Evolutionary conservation across 805 yeast genomes (phyloP), one percentile per base, ranked within the genome.

Genomic region (Ogataea trehalophila): DNA sequence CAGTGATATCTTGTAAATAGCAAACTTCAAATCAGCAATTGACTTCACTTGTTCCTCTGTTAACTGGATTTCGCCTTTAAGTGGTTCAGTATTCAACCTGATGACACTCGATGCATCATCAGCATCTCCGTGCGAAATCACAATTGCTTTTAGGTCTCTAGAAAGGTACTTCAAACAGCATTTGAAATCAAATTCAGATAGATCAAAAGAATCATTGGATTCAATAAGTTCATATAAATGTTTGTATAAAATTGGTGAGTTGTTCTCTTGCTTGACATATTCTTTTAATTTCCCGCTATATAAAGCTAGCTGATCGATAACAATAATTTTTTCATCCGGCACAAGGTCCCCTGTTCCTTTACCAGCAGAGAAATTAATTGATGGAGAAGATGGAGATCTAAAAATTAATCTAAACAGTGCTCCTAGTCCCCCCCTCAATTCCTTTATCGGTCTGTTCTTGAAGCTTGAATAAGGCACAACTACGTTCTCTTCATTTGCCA

Each of bases 11-110:
- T 49, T 44, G 45, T 54, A 58, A 7, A 64, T 61, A 11, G 66
- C 44, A 39, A 52, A 63, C 29, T 60, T 63, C 39, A 64, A 47
- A n/a, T 57, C 57, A 8, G 66, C 62, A 20, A 62, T 54, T 8
- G 65, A 47, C 38, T 51, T 43, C 7, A 58, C 39, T 17, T 57
- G 59, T 29, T 51, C 60, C 4, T 33, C 22, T 9, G 46, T 48
- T 29, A 54, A 34, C 22, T 51, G 49, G 11, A 43, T 40, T 6
- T 51, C 46, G 14, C 50, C 46, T 15, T 42, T 34, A 2, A 39
- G 34, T 2, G 33, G 14, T 6, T 37, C 39, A 8, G 33, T 15
- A 3, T 17, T 35, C 33, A 31, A 6, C 20, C 17, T 16, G 4
- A 34, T 31, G 8, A 47, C 43, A 9, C 29, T 41, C 15, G 26